Percentiles rank a stretch among this genome's conserved stretches.
Conservation (phyloP, 345 rosid species). For the Firmiana major region DNA sequence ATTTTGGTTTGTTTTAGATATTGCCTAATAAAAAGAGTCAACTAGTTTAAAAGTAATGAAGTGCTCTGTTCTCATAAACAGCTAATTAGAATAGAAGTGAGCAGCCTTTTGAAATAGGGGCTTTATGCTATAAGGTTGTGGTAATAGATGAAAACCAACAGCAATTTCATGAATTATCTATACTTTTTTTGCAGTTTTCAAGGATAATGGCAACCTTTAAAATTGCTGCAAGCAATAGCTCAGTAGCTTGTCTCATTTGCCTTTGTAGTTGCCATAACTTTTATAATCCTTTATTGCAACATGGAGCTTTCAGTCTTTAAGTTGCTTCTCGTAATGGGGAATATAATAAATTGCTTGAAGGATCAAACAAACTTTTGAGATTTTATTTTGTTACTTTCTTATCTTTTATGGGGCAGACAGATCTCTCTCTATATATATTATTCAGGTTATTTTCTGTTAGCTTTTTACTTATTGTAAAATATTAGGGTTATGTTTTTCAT, state of each 20-base stretch:
- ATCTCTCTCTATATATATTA: too few species aligned
- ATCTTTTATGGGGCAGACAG: too few species aligned
- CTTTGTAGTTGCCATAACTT: not conserved
- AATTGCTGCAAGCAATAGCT: not conserved
- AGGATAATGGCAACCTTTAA: not conserved
- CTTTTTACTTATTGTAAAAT: too few species aligned
- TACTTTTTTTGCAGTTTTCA: not conserved
- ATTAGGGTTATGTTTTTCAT: not conserved
- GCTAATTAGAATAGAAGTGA: not conserved
- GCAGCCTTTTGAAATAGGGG: not conserved
- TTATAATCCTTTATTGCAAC: not conserved
- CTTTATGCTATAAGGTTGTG: not conserved
- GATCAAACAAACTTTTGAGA: not conserved
- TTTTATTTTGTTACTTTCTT: too few species aligned
- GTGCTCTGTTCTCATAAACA: not conserved
- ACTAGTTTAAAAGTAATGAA: not conserved
- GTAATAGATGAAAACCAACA: not conserved
- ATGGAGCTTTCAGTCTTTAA: not conserved
- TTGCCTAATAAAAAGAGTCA: not conserved
- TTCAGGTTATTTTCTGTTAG: not conserved
- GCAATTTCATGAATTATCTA: not conserved
- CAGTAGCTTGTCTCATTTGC: not conserved
- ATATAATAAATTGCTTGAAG: too few species aligned
- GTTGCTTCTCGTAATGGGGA: not conserved
- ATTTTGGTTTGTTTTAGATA: not conserved